These are phyloP conservation scores for Sanghuangporus sanghuang DNA, from an alignment of 1,284 basidiomycete genomes.

Conservation along the genomic window DNA sequence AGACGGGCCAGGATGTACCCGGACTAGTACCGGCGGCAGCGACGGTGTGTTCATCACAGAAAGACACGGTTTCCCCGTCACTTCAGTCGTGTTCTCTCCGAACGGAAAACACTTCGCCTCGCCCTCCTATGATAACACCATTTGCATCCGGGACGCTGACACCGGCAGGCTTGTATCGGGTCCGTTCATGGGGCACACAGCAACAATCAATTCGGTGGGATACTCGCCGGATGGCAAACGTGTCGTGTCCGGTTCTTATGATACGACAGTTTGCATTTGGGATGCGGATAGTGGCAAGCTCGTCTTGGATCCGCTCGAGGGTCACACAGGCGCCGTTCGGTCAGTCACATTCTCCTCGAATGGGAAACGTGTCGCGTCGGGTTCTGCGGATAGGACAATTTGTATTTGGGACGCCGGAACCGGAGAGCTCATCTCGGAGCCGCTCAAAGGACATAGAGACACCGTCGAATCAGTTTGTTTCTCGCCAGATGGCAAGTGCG, in stretches of 20 bases:
- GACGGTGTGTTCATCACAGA: too few species aligned
- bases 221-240: conserved; percentile 1
- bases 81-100: not conserved
- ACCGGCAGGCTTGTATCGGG: not conserved
- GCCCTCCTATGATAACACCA: not conserved
- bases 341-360: not conserved
- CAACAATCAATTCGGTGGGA: not conserved
- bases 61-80: not conserved
- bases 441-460: not conserved
- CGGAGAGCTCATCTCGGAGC: not conserved
- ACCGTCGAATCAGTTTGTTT: not conserved
- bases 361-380: conserved; percentile 11
- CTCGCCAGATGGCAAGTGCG: conserved; percentile 1
- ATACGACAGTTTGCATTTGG: not conserved
- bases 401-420: conserved; percentile 13
- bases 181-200: not conserved
- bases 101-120: not conserved
- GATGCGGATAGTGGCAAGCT: too few species aligned
- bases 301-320: too few species aligned
- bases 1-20: not conserved
- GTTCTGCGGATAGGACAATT: conserved; percentile 15
- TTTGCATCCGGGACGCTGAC: not conserved
- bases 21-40: too few species aligned
- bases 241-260: conserved; percentile 1
- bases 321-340: too few species aligned